Conservation (phyloP, 345 rosid genomes). For the Linum tenue region DNA sequence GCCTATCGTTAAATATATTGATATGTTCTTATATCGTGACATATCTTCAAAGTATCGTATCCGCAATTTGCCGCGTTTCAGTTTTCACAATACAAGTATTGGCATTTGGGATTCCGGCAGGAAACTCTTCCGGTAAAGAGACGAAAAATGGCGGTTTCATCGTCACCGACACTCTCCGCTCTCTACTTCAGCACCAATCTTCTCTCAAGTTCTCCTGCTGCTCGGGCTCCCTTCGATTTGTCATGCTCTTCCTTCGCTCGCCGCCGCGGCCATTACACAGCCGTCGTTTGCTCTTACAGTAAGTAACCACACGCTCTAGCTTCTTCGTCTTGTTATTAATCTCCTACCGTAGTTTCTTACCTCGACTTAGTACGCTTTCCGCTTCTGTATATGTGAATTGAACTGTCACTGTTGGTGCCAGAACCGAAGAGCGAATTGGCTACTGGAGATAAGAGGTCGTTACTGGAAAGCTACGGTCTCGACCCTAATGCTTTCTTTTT, state of each 20-base stretch:
- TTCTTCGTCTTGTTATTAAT: not conserved
- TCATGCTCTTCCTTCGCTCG: conserved; percentile 13
- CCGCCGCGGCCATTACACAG: conserved; percentile 11
- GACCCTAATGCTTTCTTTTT: conserved; percentile 44
- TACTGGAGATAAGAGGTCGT: conserved; percentile 45
- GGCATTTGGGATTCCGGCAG: no score
- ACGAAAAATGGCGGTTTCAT: conserved; percentile 45
- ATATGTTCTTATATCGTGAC: no score
- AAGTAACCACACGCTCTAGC: conserved; percentile 24
- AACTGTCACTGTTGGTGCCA: conserved; percentile 3
- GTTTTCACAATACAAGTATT: no score
- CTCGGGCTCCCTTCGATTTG: conserved; percentile 15
- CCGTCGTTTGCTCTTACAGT: conserved; percentile 29
- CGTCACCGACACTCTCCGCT: conserved; percentile 30
- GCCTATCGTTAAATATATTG: no score
- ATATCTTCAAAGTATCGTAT: no score
- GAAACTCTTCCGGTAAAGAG: no score
- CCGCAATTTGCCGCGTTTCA: no score
- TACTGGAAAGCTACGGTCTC: conserved; percentile 59
- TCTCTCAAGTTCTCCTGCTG: conserved; percentile 18
- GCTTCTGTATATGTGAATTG: not conserved
- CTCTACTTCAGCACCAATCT: conserved; percentile 22
- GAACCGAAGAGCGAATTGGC: conserved; percentile 41
- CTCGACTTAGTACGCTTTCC: not conserved
- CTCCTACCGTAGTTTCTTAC: not conserved